Percentiles rank a stretch among this genome's conserved stretches.
Conservation (phyloP, 2,329 filamentous ascomycete genomes). For the Chaetomium sp. region DNA sequence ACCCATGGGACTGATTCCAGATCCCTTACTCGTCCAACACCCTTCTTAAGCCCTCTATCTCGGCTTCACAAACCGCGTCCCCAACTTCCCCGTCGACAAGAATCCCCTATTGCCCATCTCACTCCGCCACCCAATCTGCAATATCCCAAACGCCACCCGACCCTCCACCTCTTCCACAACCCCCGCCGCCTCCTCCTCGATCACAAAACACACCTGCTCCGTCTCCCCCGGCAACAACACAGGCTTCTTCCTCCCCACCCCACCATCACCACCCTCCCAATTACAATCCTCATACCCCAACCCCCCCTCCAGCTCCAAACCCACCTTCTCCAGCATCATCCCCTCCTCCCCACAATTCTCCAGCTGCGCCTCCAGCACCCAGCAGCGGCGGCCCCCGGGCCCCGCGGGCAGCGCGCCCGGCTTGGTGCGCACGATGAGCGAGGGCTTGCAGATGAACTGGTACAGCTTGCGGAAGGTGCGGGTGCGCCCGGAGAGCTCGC, state of each 20-base stretch:
- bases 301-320: conserved; percentile 56
- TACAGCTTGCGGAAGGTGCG: conserved; percentile 94
- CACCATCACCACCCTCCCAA: conserved; percentile 44
- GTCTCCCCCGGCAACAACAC: conserved; percentile 65
- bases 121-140: conserved; percentile 85
- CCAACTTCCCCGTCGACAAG: conserved; percentile 82
- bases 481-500: conserved; percentile 68
- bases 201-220: conserved; percentile 66
- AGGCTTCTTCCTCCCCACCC: conserved; percentile 47
- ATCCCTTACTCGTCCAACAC: background rate
- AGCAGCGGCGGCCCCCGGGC: conserved; percentile 45
- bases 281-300: conserved; percentile 59
- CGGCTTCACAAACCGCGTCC: conserved; percentile 46
- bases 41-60: background rate
- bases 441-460: conserved; percentile 91
- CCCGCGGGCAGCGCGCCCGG: conserved; percentile 61
- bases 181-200: conserved; percentile 49
- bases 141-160: conserved; percentile 71
- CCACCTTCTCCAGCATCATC: conserved; percentile 73
- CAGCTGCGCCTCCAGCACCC: conserved; percentile 88
- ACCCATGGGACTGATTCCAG: background rate
- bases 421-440: conserved; percentile 89
- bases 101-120: conserved; percentile 88
- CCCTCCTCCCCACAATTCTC: conserved; percentile 89
- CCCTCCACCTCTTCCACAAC: conserved; percentile 50